phyloP scores from a whole-genome alignment of 768 basidiomycete genomes.

The Rhodosporidiobolus sp. region DNA sequence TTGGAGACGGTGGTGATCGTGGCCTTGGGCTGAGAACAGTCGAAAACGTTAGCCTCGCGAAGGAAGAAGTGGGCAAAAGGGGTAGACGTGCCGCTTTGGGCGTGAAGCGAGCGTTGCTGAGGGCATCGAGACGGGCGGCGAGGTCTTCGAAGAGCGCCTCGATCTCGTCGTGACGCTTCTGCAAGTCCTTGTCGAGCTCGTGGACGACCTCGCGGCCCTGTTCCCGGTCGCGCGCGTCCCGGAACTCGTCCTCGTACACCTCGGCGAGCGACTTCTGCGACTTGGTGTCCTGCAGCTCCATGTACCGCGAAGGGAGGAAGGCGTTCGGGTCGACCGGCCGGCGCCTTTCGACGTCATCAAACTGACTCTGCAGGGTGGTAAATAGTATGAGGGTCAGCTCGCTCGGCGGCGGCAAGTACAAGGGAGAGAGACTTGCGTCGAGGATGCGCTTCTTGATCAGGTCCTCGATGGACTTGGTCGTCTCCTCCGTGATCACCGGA shows the following conservation, averaged over 20 bases:
- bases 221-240: slow-evolving; percentile 54
- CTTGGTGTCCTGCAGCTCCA: slow-evolving; percentile 85
- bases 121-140: slow-evolving; percentile 80
- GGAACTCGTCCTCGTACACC: slow-evolving; percentile 91
- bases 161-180: slow-evolving; percentile 84
- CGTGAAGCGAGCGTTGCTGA: slow-evolving; percentile 91
- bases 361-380: slow-evolving; percentile 54
- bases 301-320: slow-evolving; percentile 81
- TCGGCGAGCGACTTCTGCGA: slow-evolving; percentile 86
- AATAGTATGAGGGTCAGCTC: background rate
- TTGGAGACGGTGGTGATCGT: slow-evolving; percentile 80
- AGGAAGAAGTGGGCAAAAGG: background rate
- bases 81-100: slow-evolving; percentile 73
- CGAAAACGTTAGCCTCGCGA: too few relatives aligned
- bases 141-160: slow-evolving; percentile 78
- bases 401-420: too few relatives aligned
- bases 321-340: slow-evolving; percentile 75
- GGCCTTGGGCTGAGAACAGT: slow-evolving; percentile 69
- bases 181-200: slow-evolving; percentile 81
- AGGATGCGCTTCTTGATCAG: slow-evolving; percentile 84
- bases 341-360: slow-evolving; percentile 87
- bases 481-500: slow-evolving; percentile 85
- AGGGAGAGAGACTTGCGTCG: slow-evolving; percentile 56
- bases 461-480: slow-evolving; percentile 76
- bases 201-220: slow-evolving; percentile 58